A percentile compares a stretch with the other conserved stretches of the same genome.
phyloP scores from a whole-genome alignment of 257 asterid genomes.

The Dorcoceras hygrometricum region DNA sequence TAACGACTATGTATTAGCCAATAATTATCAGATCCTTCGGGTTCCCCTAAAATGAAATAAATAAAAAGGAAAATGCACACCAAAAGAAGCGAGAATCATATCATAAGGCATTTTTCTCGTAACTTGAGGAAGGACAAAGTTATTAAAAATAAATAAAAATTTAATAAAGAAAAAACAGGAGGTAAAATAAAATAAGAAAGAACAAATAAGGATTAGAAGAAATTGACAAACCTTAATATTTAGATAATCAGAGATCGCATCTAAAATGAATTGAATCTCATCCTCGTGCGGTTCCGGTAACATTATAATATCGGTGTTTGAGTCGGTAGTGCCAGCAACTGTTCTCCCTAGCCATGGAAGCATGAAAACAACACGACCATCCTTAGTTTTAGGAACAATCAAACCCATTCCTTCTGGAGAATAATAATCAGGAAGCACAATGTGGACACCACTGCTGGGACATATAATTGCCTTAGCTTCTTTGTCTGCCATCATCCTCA shows the following conservation, averaged over 20 bases:
- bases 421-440: constrained; percentile 97
- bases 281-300: constrained; percentile 96
- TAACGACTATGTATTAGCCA: background rate
- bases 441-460: constrained; percentile 97
- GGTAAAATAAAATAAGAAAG: background rate
- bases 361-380: constrained; percentile 97
- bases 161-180: background rate
- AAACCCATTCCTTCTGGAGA: constrained; percentile 99
- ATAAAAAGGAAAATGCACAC: no score
- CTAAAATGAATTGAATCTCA: constrained; percentile 92
- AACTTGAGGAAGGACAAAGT: background rate
- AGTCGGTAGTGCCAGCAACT: constrained; percentile 97
- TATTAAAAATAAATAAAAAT: background rate
- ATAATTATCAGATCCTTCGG: background rate
- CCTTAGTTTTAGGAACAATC: constrained; percentile 99
- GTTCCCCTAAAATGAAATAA: background rate
- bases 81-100: constrained; percentile 15
- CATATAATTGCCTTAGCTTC: constrained; percentile 78
- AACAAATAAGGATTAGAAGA: background rate
- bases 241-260: constrained; percentile 92
- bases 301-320: constrained; percentile 83
- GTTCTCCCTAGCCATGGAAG: constrained; percentile 99
- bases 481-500: constrained; percentile 75
- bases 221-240: constrained; percentile 70
- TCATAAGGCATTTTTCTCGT: background rate